Evolutionary conservation across 2,329 filamentous ascomycete genomes (phyloP).

Genomic region (Verticillium nonalfalfae): DNA sequence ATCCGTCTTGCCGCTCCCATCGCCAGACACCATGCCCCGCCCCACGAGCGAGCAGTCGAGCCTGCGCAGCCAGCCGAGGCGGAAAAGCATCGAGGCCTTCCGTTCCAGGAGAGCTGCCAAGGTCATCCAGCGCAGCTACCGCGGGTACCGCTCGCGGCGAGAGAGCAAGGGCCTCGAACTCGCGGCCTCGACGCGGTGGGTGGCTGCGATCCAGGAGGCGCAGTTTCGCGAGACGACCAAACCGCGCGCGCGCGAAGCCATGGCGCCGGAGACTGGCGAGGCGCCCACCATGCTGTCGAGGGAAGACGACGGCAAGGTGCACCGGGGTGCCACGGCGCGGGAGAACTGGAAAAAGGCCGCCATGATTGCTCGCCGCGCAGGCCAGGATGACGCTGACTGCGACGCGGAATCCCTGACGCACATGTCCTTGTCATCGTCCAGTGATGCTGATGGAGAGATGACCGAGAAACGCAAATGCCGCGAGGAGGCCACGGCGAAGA

Average conservation of each 20-base stretch:
- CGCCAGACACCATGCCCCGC: slow-evolving; percentile 11
- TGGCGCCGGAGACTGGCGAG: slow-evolving; percentile 4
- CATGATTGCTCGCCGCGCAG: slow-evolving; percentile 64
- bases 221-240: slow-evolving; percentile 45
- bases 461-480: slow-evolving; percentile 30
- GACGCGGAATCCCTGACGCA: slow-evolving; percentile 17
- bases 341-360: slow-evolving; percentile 72
- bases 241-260: slow-evolving; percentile 29
- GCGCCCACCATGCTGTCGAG: slow-evolving; percentile 7
- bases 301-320: slow-evolving; percentile 1
- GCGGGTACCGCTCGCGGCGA: slow-evolving; percentile 67
- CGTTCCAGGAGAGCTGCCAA: slow-evolving; percentile 39
- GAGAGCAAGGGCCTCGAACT: slow-evolving; percentile 64
- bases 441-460: slow-evolving; percentile 27
- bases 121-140: slow-evolving; percentile 65
- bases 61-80: slow-evolving; percentile 2
- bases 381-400: slow-evolving; percentile 48
- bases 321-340: slow-evolving; percentile 37
- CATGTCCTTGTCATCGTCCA: slow-evolving; percentile 19
- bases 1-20: slow-evolving; percentile 21
- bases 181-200: slow-evolving; percentile 65
- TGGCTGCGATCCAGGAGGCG: slow-evolving; percentile 55
- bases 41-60: slow-evolving; percentile 6
- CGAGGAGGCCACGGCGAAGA: slow-evolving; percentile 44
- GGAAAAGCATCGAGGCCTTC: slow-evolving; percentile 12